A percentile compares a stretch with the other conserved stretches of the same genome.
These are phyloP conservation scores for Metschnikowia arizonensis DNA, from an alignment of 805 yeast species.

Conservation along the genomic window DNA sequence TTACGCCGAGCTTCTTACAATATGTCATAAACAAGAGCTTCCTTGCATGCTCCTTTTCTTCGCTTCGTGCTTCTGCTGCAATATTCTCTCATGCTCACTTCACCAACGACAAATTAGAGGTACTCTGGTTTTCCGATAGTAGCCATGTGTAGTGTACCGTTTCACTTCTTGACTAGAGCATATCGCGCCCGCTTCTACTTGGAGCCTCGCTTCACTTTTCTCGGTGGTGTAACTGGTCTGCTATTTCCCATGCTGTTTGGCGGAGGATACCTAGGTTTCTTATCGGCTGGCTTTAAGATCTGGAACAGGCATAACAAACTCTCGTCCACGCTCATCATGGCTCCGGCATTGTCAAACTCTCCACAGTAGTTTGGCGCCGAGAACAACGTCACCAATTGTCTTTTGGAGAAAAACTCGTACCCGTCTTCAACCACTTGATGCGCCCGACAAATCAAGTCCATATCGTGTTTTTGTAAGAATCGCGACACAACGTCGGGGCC, in stretches of 20 bases:
- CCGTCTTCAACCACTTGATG: constrained; percentile 99
- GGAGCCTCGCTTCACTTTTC: constrained; percentile 50
- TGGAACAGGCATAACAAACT: constrained; percentile 93
- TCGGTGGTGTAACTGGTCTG: constrained; percentile 57
- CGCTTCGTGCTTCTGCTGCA: constrained; percentile 1
- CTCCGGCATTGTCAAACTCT: constrained; percentile 98
- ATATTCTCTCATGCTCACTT: constrained; percentile 3
- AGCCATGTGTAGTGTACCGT: background rate
- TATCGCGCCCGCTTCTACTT: constrained; percentile 26
- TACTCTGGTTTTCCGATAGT: background rate
- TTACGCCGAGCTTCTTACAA: constrained; percentile 3
- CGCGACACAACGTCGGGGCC: constrained; percentile 99
- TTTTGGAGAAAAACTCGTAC: constrained; percentile 92
- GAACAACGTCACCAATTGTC: constrained; percentile 92
- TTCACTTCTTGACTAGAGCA: background rate
- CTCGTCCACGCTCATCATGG: constrained; percentile 99
- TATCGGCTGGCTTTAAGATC: constrained; percentile 96
- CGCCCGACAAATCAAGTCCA: constrained; percentile 97
- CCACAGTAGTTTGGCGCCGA: constrained; percentile 99
- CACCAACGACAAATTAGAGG: background rate
- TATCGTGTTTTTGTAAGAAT: constrained; percentile 93
- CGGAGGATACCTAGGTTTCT: constrained; percentile 69
- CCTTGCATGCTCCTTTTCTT: background rate
- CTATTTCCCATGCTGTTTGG: constrained; percentile 36
- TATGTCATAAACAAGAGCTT: constrained; percentile 3